Evolutionary conservation across 768 basidiomycete species (phyloP).

Genomic region (Lentinula sp.): DNA sequence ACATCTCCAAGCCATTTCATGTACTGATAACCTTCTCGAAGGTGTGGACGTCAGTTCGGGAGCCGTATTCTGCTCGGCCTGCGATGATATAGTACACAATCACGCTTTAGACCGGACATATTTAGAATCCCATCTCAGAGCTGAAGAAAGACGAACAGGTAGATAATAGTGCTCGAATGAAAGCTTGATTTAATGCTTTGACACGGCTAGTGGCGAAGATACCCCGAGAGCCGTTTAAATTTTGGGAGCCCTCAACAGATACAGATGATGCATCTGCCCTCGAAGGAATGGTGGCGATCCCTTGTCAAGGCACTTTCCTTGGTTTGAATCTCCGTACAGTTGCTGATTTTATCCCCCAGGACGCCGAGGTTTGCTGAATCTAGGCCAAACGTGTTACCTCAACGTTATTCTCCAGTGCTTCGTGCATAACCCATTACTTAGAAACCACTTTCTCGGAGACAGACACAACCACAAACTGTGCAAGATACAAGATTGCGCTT

Average conservation of each 20-base stretch:
- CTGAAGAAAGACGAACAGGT: slow-evolving; percentile 57
- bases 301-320: slow-evolving; percentile 63
- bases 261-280: slow-evolving; percentile 37
- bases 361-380: slow-evolving; percentile 79
- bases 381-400: slow-evolving; percentile 92
- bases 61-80: slow-evolving; percentile 65
- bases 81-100: slow-evolving; percentile 73
- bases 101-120: slow-evolving; percentile 41
- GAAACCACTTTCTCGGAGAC: slow-evolving; percentile 87
- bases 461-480: slow-evolving; percentile 76
- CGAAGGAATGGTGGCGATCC: slow-evolving; percentile 41
- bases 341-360: slow-evolving; percentile 32
- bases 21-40: slow-evolving; percentile 19
- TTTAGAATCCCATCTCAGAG: slow-evolving; percentile 35
- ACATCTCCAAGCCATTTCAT: not conserved
- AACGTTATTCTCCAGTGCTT: slow-evolving; percentile 89
- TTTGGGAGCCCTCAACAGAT: slow-evolving; percentile 40
- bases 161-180: slow-evolving; percentile 43
- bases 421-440: slow-evolving; percentile 82
- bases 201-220: slow-evolving; percentile 26
- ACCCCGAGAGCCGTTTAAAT: slow-evolving; percentile 39
- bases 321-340: not conserved
- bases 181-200: not conserved
- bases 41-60: slow-evolving; percentile 74
- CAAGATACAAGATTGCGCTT: slow-evolving; percentile 69